These are phyloP conservation scores for Alternaria panax DNA, from an alignment of 2,329 filamentous ascomycete species.

Conservation along the genomic window DNA sequence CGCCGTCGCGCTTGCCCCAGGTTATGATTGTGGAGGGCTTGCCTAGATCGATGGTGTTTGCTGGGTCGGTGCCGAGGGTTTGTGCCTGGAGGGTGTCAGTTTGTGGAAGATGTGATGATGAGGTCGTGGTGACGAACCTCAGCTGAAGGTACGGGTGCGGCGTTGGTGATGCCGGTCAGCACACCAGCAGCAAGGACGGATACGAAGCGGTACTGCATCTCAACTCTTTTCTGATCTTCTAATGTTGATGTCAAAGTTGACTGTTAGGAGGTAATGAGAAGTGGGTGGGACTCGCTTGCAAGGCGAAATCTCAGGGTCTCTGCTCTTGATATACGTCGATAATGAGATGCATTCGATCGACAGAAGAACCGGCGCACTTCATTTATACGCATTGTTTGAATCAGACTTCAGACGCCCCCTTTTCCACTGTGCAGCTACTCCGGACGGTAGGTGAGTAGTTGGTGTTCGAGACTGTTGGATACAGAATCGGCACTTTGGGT, in stretches of 20 bases:
- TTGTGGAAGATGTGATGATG: not conserved
- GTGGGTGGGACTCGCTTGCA: constrained; percentile 5
- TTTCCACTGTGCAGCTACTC: constrained; percentile 10
- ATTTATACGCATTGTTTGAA: constrained; percentile 17
- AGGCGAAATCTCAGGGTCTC: constrained; percentile 2
- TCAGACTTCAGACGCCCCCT: constrained; percentile 6
- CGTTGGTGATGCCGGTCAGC: constrained; percentile 30
- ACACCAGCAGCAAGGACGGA: constrained; percentile 36
- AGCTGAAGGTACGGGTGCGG: constrained; percentile 32
- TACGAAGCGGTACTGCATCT: constrained; percentile 40
- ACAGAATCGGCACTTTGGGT: constrained; percentile 26
- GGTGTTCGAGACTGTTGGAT: constrained; percentile 23
- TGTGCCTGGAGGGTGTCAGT: constrained; percentile 6
- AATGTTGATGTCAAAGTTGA: not conserved
- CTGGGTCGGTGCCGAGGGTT: constrained; percentile 7
- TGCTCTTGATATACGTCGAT: not conserved
- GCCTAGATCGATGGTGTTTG: constrained; percentile 22
- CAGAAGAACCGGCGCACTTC: constrained; percentile 13
- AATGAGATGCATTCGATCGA: not conserved
- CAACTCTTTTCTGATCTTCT: not conserved
- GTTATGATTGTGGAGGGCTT: constrained; percentile 25
- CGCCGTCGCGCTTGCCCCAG: constrained; percentile 22
- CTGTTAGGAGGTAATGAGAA: not conserved
- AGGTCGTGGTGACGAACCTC: constrained; percentile 19
- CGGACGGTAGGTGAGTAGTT: not conserved